Evolutionary conservation across 2,329 filamentous ascomycete species (phyloP).

Genomic region (Fusarium foetens): DNA sequence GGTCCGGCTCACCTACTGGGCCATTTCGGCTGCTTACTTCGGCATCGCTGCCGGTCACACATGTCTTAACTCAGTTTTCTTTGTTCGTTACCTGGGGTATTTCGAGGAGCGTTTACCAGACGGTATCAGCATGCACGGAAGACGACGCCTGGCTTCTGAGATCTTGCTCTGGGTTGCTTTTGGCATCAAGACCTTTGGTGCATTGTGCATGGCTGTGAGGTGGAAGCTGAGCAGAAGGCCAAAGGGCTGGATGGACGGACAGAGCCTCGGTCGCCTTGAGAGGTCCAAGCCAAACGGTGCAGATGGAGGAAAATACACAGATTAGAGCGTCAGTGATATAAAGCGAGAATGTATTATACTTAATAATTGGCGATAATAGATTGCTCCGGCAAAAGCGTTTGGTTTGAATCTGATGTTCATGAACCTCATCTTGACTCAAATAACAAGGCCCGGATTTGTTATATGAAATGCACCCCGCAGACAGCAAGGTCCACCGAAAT

Average conservation of each 20-base stretch:
- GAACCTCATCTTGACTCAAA: background rate
- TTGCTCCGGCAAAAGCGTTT: background rate
- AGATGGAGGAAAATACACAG: constrained; percentile 34
- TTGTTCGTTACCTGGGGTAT: constrained; percentile 30
- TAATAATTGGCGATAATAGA: background rate
- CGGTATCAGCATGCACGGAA: constrained; percentile 39
- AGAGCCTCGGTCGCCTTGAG: constrained; percentile 33
- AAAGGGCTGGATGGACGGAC: constrained; percentile 40
- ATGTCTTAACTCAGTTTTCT: constrained; percentile 29
- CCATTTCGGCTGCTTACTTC: constrained; percentile 35
- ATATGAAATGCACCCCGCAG: constrained; percentile 22
- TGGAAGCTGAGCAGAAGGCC: constrained; percentile 41
- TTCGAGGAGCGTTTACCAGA: constrained; percentile 39
- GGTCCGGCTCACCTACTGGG: constrained; percentile 40
- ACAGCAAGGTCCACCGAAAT: constrained; percentile 8
- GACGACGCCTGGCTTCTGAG: constrained; percentile 21
- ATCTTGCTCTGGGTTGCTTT: constrained; percentile 40
- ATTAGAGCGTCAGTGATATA: constrained; percentile 9
- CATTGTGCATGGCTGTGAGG: constrained; percentile 37
- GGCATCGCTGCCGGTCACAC: constrained; percentile 30
- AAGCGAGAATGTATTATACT: background rate
- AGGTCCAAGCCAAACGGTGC: constrained; percentile 7
- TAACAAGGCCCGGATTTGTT: constrained; percentile 24
- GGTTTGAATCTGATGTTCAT: background rate
- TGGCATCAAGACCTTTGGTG: constrained; percentile 24